Evolutionary conservation across 2,329 filamentous ascomycete species (phyloP), one percentile per base, ranked within the genome.

Genomic region (Furcasterigmium furcatum): DNA sequence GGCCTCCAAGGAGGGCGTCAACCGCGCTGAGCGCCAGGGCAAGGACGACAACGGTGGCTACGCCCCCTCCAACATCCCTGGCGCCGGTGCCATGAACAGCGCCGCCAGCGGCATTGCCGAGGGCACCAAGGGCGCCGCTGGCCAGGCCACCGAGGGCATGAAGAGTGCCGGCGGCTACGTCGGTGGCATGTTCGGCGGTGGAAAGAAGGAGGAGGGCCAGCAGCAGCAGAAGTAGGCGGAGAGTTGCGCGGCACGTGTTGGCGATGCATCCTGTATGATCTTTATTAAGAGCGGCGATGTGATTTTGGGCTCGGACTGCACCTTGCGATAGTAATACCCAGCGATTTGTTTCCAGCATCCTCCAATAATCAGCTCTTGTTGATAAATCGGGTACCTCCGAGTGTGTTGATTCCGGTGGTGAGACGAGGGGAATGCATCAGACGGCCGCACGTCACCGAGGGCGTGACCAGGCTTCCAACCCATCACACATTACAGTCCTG

Each of bases 1-100:
- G 3, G 57, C 72, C 2, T 84, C 79, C 19, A 83, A 80, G 57
- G 82, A 88, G 57, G 85, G 82, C 21, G 58, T 85, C 54, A 88
- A 84, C 66, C 74, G 83, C 10, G 70, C 75, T 36, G 84, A 88
- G 68, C 70, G 84, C 9, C 68, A 76, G 27, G 83, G 84, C 42
- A 84, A 81, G 57, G 82, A 84, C 48, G 79, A 85, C 1, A 61
- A 73, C 16, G 82, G 82, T 18, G 63, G 62, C 30, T 76, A 82
- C 44, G 51, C 67, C 1, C 56, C 64, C 18, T 53, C 56, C 13
- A 52, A 57, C n/a, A 47, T 60, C 1, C 64, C 65, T 13, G 56
- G 64, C 1, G 55, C 61, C 1, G 48, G 51, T 2, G 56, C 56
- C 0, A 51, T 58, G 38, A 58, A 59, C 45, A 56, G 50, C 20